These are phyloP conservation scores for Hypoxylon sp. DNA, from an alignment of 2,329 filamentous ascomycete species.

Conservation along the genomic window DNA sequence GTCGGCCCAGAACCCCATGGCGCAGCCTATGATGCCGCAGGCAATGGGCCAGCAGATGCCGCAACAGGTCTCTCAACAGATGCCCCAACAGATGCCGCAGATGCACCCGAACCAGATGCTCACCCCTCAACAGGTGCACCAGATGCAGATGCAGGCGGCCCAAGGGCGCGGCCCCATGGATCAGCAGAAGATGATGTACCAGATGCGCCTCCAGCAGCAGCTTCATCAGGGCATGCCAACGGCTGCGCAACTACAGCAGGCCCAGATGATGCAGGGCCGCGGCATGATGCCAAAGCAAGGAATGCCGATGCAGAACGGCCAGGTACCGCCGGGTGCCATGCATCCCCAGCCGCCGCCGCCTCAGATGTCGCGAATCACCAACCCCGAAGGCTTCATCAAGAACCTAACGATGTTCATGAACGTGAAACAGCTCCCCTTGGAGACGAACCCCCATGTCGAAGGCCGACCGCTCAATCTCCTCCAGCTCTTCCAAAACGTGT, in stretches of 20 bases:
- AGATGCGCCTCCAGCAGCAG: conserved; percentile 84
- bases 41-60: conserved; percentile 56
- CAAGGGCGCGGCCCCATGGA: conserved; percentile 67
- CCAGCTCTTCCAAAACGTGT: conserved; percentile 78
- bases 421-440: conserved; percentile 74
- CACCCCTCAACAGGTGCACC: conserved; percentile 54
- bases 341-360: conserved; percentile 55
- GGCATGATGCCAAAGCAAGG: conserved; percentile 63
- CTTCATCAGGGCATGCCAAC: conserved; percentile 67
- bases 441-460: conserved; percentile 75
- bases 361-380: conserved; percentile 52
- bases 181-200: conserved; percentile 78
- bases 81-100: conserved; percentile 49
- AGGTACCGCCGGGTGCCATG: conserved; percentile 58
- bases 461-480: conserved; percentile 78
- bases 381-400: conserved; percentile 76
- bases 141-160: conserved; percentile 55
- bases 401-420: conserved; percentile 81
- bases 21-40: conserved; percentile 63
- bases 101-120: conserved; percentile 49
- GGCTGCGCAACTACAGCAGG: conserved; percentile 63
- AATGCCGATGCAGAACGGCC: conserved; percentile 62
- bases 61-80: conserved; percentile 48
- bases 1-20: conserved; percentile 61
- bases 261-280: conserved; percentile 51